Evolutionary conservation across 441 rosid genomes (phyloP).

Genomic region (Pelargonium cotyledonis): DNA sequence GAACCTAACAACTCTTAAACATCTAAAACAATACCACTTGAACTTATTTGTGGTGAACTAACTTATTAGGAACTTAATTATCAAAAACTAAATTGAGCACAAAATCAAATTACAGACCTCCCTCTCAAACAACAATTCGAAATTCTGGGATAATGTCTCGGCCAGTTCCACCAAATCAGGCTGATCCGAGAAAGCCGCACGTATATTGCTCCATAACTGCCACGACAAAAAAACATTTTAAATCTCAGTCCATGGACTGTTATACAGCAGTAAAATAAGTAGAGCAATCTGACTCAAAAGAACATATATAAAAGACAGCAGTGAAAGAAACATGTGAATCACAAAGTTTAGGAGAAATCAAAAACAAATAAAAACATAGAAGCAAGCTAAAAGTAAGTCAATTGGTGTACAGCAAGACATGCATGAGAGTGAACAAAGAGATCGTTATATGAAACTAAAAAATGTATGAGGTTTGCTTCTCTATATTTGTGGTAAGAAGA

Average conservation of each 20-base stretch:
- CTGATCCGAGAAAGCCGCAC: constrained; percentile 58
- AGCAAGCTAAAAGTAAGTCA: background rate
- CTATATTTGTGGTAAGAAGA: background rate
- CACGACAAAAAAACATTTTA: constrained; percentile 33
- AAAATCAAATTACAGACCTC: constrained; percentile 49
- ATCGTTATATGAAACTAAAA: background rate
- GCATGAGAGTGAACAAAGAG: background rate
- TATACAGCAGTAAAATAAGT: constrained; percentile 4
- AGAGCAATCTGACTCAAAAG: background rate
- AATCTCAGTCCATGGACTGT: constrained; percentile 10
- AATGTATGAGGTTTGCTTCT: background rate
- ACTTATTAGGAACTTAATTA: constrained; percentile 2
- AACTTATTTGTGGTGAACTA: constrained; percentile 2
- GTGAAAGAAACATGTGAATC: background rate
- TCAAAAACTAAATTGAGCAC: background rate
- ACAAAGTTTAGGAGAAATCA: background rate
- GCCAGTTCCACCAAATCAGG: constrained; percentile 67
- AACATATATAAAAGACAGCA: background rate
- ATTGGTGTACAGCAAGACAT: background rate
- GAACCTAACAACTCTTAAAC: background rate
- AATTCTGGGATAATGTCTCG: constrained; percentile 60
- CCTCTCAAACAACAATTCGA: constrained; percentile 60
- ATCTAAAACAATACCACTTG: background rate
- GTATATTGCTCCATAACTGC: constrained; percentile 87
- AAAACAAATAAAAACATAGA: background rate